Evolutionary conservation across 495 filamentous ascomycete genomes (phyloP).

Genomic region (Durotheca rogersii): DNA sequence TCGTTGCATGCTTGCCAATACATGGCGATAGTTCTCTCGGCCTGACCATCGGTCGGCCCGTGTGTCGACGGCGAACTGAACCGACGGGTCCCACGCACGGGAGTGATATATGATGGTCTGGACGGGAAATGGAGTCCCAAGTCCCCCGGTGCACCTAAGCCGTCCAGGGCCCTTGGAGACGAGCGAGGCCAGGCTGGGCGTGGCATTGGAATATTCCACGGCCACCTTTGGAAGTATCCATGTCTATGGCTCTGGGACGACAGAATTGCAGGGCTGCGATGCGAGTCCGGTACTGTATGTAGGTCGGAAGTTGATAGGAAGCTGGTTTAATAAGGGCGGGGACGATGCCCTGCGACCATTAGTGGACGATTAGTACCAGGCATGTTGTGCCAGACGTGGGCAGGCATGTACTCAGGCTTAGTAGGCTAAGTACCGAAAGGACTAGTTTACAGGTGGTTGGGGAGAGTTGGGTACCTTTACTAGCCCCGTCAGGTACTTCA

Average conservation of each 20-base stretch:
- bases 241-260: conserved; percentile 30
- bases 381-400: too few relatives aligned
- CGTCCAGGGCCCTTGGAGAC: conserved; percentile 11
- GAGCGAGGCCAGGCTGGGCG: conserved; percentile 1
- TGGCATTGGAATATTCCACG: conserved; percentile 30
- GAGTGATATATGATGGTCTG: conserved; percentile 23
- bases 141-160: conserved; percentile 12
- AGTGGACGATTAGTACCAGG: too few relatives aligned
- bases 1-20: too few relatives aligned
- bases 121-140: conserved; percentile 10
- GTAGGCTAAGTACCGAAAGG: too few relatives aligned
- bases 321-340: conserved; percentile 21
- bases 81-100: conserved; percentile 17
- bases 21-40: not conserved
- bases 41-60: conserved; percentile 9
- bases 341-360: too few relatives aligned
- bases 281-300: not conserved
- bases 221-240: conserved; percentile 28
- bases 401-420: too few relatives aligned
- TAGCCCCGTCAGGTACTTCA: too few relatives aligned
- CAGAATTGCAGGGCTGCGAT: conserved; percentile 3
- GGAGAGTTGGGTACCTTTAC: too few relatives aligned
- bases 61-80: conserved; percentile 1
- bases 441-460: not conserved
- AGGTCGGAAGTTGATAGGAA: conserved; percentile 1